Conservation (phyloP, 164 flowering plant species). For the Akebia trifoliata region DNA sequence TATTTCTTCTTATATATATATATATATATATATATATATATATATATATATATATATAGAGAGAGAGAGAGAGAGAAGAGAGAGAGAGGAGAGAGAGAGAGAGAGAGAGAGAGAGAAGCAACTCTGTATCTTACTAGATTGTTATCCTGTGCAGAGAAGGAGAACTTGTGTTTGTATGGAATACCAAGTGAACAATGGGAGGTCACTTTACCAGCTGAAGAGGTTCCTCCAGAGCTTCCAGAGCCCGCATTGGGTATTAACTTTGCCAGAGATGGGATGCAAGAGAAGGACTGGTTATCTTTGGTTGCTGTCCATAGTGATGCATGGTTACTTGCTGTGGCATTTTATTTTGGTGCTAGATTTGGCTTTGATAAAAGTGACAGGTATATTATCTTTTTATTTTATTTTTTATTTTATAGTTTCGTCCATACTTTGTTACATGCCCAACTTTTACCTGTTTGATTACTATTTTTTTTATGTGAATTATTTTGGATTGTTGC, state of each 20-base stretch:
- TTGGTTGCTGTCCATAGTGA: constrained; percentile 90
- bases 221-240: constrained; percentile 91
- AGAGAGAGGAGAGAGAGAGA: no score
- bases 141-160: constrained; percentile 51
- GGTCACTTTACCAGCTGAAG: constrained; percentile 80
- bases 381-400: constrained; percentile 31
- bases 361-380: constrained; percentile 69
- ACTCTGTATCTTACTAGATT: no score
- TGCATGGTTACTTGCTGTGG: constrained; percentile 82
- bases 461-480: no score
- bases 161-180: constrained; percentile 85
- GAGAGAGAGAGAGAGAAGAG: no score
- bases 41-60: no score
- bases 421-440: not conserved
- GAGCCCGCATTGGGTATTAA: constrained; percentile 89
- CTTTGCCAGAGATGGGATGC: constrained; percentile 94
- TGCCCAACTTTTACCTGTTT: no score
- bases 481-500: no score
- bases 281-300: constrained; percentile 79
- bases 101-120: no score
- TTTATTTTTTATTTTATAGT: not conserved
- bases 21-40: no score
- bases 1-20: no score
- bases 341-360: constrained; percentile 75
- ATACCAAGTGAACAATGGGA: constrained; percentile 81